Base-by-base conservation (phyloP, 2,329 filamentous ascomycete species). In the Chlorencoelia australis region DNA sequence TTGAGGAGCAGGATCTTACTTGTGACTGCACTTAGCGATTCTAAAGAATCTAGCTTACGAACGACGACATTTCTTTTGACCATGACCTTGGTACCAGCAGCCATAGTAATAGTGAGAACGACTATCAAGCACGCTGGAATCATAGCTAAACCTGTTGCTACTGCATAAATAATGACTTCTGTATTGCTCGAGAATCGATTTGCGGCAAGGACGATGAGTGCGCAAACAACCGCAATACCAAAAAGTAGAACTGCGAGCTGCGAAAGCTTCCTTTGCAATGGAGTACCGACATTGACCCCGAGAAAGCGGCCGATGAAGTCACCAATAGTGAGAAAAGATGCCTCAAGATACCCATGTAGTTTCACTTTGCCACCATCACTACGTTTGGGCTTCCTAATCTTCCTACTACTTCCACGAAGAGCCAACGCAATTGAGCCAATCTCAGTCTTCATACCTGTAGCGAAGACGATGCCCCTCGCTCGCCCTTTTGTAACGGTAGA, bases 101-200 rank as follows among this genome's bases (percentile, higher is more conserved):
- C 70, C 64, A 81, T 78, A 4, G 76, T 80, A 36, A 81, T 79
- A 2, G 76, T 81, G 19, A 81, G 58, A 3, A 80, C 75, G 4
- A 77, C 74, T 21, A 80, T 73, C 28, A 81, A 60, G 24, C 70
- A 72, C 4, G 71, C 73, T 0, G 74, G 74, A 48, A 79, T 75
- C 69, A 77, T 77, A 20, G 66, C 70, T 13, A 78, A 56, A 15
- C 68, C 69, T 1, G 68, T 71, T 1, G 71, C 71, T 6, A 78
- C 72, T 3, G 72, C 74, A 46, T 78, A 78, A 45, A 79, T 75
- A 40, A 77, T 73, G 39, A 78, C 71, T 47, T 76, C 72, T 20
- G 60, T 62, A 11, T 64, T 59, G 31, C 58, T 56, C 7, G 60
- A 58, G 51, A 71, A 73, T 3, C 61, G 48, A 53, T 78, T 80